phyloP scores from a whole-genome alignment of 2,329 filamentous ascomycete genomes.

The Pseudogymnoascus destructans region DNA sequence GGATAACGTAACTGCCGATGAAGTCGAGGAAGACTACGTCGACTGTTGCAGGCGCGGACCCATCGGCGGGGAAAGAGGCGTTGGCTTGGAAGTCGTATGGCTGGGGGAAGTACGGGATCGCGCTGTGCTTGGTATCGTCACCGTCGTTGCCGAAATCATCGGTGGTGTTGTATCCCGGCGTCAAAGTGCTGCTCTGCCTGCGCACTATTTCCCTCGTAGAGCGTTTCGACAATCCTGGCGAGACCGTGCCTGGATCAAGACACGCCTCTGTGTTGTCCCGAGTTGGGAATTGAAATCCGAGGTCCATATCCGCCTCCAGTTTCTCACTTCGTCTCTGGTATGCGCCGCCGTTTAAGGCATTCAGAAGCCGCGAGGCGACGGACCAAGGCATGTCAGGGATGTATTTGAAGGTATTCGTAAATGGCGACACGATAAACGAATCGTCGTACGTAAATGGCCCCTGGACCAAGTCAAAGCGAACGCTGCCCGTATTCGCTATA shows the following conservation, averaged over 20 bases:
- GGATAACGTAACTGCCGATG: constrained; percentile 53
- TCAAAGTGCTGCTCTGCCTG: constrained; percentile 24
- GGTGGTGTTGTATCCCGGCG: constrained; percentile 73
- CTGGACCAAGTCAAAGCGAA: constrained; percentile 92
- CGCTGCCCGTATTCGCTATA: constrained; percentile 77
- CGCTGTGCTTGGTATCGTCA: constrained; percentile 75
- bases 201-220: constrained; percentile 20
- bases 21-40: constrained; percentile 91
- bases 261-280: background rate
- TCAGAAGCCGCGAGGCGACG: constrained; percentile 54
- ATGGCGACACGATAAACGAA: constrained; percentile 77
- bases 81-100: constrained; percentile 73
- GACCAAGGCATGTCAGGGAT: constrained; percentile 68
- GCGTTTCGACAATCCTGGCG: constrained; percentile 11
- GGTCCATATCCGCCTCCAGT: background rate
- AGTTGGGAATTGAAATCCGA: background rate
- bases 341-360: constrained; percentile 40
- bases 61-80: constrained; percentile 37
- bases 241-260: constrained; percentile 12
- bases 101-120: constrained; percentile 60
- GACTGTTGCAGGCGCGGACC: constrained; percentile 44
- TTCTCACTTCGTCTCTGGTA: background rate
- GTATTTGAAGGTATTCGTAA: constrained; percentile 64
- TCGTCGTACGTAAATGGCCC: constrained; percentile 81
- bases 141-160: constrained; percentile 76